A percentile compares a stretch with the other conserved stretches of the same genome.
phyloP scores from a whole-genome alignment of 2,329 filamentous ascomycete genomes.

The Colletotrichum shisoi region DNA sequence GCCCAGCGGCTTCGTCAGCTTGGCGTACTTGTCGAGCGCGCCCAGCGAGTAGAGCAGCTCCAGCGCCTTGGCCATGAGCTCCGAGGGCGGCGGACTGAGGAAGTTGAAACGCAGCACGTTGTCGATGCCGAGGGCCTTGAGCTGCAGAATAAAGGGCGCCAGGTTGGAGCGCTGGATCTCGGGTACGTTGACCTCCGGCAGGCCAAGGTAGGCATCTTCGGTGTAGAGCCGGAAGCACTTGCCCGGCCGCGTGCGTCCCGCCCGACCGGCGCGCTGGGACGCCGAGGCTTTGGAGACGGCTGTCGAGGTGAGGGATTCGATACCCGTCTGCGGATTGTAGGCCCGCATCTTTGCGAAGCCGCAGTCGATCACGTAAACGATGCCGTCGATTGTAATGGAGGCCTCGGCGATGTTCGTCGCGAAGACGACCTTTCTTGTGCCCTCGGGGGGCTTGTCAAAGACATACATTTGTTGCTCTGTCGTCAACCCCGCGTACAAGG shows the following conservation, averaged over 20 bases:
- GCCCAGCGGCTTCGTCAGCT: slow-evolving; percentile 88
- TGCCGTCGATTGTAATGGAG: slow-evolving; percentile 91
- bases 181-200: slow-evolving; percentile 79
- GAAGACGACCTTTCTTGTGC: slow-evolving; percentile 89
- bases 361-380: slow-evolving; percentile 88
- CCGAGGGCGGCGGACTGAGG: slow-evolving; percentile 82
- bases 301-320: slow-evolving; percentile 84
- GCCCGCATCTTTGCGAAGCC: slow-evolving; percentile 91
- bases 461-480: slow-evolving; percentile 95
- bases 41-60: slow-evolving; percentile 88
- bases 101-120: slow-evolving; percentile 93
- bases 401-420: slow-evolving; percentile 97
- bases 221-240: slow-evolving; percentile 96
- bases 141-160: slow-evolving; percentile 84
- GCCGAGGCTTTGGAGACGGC: slow-evolving; percentile 90
- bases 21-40: slow-evolving; percentile 87
- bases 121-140: slow-evolving; percentile 94
- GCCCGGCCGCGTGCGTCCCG: slow-evolving; percentile 85
- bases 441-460: slow-evolving; percentile 82
- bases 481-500: slow-evolving; percentile 87
- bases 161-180: slow-evolving; percentile 94
- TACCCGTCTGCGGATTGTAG: slow-evolving; percentile 83
- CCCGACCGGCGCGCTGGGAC: slow-evolving; percentile 88
- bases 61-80: slow-evolving; percentile 83
- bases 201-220: slow-evolving; percentile 70